Percentiles rank a stretch among this genome's conserved stretches.
These are phyloP conservation scores for Leccinum rimulosum DNA, from an alignment of 768 basidiomycete genomes.

Conservation along the genomic window DNA sequence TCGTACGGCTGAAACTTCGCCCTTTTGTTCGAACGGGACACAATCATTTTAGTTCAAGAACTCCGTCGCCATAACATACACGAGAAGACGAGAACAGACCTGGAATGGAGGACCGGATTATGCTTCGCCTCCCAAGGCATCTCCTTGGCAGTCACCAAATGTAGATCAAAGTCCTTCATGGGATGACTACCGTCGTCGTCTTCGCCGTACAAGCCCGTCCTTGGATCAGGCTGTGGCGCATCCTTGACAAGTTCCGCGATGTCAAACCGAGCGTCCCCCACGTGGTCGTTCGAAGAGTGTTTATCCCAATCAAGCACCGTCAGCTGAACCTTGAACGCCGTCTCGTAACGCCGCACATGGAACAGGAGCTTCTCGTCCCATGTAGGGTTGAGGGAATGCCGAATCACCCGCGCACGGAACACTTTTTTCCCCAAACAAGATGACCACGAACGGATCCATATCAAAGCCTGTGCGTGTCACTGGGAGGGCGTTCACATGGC, in stretches of 20 bases:
- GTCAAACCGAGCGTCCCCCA: conserved; percentile 76
- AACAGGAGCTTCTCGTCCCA: conserved; percentile 97
- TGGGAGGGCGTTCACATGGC: conserved; percentile 33
- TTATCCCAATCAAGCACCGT: conserved; percentile 97
- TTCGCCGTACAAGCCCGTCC: conserved; percentile 46
- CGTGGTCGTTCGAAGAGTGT: conserved; percentile 80
- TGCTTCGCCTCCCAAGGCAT: too few species aligned
- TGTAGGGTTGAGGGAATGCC: conserved; percentile 79
- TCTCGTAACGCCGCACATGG: conserved; percentile 89
- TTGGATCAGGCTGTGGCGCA: conserved; percentile 63
- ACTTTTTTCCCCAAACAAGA: conserved; percentile 97
- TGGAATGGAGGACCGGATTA: too few species aligned
- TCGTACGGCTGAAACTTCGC: conserved; percentile 97
- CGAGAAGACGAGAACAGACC: too few species aligned
- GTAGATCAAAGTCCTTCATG: conserved; percentile 73
- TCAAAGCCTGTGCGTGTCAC: conserved; percentile 90
- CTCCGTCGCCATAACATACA: too few species aligned
- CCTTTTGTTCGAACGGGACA: conserved; percentile 39
- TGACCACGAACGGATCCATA: conserved; percentile 96
- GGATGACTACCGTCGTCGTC: conserved; percentile 37
- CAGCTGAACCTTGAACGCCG: conserved; percentile 72
- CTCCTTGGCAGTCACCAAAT: conserved; percentile 58
- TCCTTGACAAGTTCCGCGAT: conserved; percentile 66
- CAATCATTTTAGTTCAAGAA: too few species aligned
- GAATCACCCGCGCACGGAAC: conserved; percentile 86